These are phyloP conservation scores for Thielaviopsis ethacetica DNA, from an alignment of 2,329 filamentous ascomycete genomes.

Conservation along the genomic window DNA sequence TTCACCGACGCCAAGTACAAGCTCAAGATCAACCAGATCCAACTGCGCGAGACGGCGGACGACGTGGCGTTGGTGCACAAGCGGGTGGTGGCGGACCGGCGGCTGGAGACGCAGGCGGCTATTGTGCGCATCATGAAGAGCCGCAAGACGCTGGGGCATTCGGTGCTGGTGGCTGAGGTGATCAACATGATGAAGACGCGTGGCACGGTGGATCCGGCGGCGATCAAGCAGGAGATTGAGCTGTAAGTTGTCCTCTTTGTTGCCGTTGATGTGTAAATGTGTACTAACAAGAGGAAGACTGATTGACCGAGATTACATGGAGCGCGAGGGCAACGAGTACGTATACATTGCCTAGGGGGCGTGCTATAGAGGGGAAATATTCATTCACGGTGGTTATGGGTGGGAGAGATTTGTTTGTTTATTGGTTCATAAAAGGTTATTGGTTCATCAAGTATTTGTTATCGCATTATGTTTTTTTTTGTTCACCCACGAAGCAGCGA, in stretches of 20 bases:
- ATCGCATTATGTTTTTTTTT: neutral
- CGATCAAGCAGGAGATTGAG: conserved; percentile 97
- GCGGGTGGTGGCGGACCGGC: conserved; percentile 70
- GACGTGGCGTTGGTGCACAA: conserved; percentile 93
- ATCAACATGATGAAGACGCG: conserved; percentile 79
- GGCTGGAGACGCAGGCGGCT: conserved; percentile 92
- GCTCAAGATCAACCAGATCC: conserved; percentile 98
- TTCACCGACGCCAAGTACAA: conserved; percentile 74
- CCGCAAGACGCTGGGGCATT: conserved; percentile 69
- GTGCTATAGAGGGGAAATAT: neutral
- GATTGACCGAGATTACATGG: conserved; percentile 88
- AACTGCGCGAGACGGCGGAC: conserved; percentile 86
- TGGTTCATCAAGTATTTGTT: neutral
- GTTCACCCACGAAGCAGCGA: too few relatives aligned
- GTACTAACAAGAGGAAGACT: conserved; percentile 36
- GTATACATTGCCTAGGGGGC: conserved; percentile 46
- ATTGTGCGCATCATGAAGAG: conserved; percentile 97
- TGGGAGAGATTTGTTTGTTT: neutral
- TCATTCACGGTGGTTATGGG: neutral
- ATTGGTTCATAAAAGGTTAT: neutral
- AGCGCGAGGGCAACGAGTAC: conserved; percentile 57
- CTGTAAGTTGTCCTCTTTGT: conserved; percentile 38
- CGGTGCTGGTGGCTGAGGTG: conserved; percentile 79
- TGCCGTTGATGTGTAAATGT: neutral
- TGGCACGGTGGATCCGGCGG: conserved; percentile 66